These are phyloP conservation scores for Tarenaya hassleriana DNA, from an alignment of 345 rosid genomes.

Conservation along the genomic window DNA sequence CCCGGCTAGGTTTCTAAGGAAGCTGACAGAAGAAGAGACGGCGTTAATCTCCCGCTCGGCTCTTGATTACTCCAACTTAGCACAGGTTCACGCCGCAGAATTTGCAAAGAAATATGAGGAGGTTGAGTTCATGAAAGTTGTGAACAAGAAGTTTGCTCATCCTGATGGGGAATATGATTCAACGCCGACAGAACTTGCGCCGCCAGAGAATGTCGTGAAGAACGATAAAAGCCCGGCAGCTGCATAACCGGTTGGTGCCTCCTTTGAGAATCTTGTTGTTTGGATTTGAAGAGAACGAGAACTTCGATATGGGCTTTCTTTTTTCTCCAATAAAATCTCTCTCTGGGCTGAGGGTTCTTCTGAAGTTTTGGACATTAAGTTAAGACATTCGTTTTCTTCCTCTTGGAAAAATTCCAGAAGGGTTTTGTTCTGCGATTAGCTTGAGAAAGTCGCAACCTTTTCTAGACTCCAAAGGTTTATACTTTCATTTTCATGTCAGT, in stretches of 20 bases:
- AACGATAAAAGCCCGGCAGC: constrained; percentile 22
- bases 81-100: constrained; percentile 80
- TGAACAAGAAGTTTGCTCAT: constrained; percentile 57
- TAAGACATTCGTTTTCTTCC: constrained; percentile 17
- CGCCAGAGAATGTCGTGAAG: constrained; percentile 48
- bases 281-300: constrained; percentile 17
- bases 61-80: constrained; percentile 56
- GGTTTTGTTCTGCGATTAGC: constrained; percentile 18
- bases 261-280: constrained; percentile 14
- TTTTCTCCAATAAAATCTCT: constrained; percentile 24
- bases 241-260: too few species aligned
- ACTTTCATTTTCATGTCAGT: too few species aligned
- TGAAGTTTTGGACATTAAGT: constrained; percentile 9
- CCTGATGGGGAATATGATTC: constrained; percentile 77
- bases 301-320: constrained; percentile 19
- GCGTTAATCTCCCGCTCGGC: constrained; percentile 71
- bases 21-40: constrained; percentile 77
- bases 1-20: constrained; percentile 77
- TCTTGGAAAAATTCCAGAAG: constrained; percentile 18
- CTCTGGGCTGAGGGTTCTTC: not conserved
- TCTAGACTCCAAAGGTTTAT: too few species aligned
- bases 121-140: constrained; percentile 63
- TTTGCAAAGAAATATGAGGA: constrained; percentile 60
- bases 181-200: constrained; percentile 52
- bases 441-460: constrained; percentile 19